Evolutionary conservation across 1,139 yeast genomes (phyloP).

Genomic region (Hyphopichia khmerensis): DNA sequence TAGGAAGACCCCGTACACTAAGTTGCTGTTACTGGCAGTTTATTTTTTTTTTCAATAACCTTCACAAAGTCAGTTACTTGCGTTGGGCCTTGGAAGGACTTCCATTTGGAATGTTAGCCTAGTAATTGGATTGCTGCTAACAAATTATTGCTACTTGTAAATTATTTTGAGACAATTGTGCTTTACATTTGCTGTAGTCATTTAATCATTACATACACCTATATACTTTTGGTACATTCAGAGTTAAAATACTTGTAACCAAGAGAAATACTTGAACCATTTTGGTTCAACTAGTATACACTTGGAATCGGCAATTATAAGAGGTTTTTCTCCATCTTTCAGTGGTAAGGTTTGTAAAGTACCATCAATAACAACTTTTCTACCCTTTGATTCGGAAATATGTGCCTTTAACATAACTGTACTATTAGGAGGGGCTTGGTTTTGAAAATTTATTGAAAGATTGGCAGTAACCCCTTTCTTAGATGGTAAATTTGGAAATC

Average conservation of each 20-base stretch:
- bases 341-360: conserved; percentile 47
- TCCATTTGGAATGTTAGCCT: no score
- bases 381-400: conserved; percentile 66
- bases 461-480: conserved; percentile 90
- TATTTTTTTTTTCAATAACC: no score
- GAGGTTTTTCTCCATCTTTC: conserved; percentile 20
- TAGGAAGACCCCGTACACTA: no score
- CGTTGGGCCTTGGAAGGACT: no score
- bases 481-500: conserved; percentile 81
- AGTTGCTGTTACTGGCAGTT: no score
- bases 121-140: no score
- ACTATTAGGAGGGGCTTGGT: conserved; percentile 66
- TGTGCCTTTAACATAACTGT: conserved; percentile 68
- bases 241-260: conserved; percentile 48
- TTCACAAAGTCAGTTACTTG: no score
- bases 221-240: no score
- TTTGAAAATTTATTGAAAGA: conserved; percentile 61
- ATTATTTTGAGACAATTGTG: no score
- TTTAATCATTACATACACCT: not conserved
- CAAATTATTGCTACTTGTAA: no score
- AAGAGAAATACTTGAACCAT: conserved; percentile 72
- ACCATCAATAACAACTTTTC: conserved; percentile 80
- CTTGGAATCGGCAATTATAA: conserved; percentile 52
- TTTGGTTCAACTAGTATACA: conserved; percentile 75
- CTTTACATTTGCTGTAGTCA: no score